Base-by-base conservation (phyloP, 495 filamentous ascomycete genomes). In the Bathelium albidoporum region DNA sequence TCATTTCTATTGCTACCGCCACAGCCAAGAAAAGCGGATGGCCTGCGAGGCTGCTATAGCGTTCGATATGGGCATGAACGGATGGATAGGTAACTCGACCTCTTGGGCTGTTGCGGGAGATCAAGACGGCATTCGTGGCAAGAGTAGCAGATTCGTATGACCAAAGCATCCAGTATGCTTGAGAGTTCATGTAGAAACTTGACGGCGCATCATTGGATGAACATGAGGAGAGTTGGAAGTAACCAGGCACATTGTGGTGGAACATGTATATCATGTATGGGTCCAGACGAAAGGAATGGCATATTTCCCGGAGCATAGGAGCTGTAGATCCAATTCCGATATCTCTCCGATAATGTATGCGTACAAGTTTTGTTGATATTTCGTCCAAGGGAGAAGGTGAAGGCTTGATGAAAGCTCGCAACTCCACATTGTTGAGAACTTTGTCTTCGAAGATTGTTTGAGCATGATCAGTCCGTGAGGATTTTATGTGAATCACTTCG, bases 211-310 rank as follows among this genome's bases (percentile, higher is more conserved):
- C 49, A 55, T 29, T 29, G 49, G 49, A 55, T 28, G 49, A 55
- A 28, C 22, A 55, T 26, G 49, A 28, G 5, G 49, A 55, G 24
- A 29, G 49, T 55, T 26, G 24, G 24, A 29, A 55, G 49, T 26
- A 55, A 20, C 49, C 49, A 11, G 49, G 49, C 20, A 55, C 24
- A 29, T 55, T 55, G 20, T 24, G 49, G 49, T 55, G 24, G 24
- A 55, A 55, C 49, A 55, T 55, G 49, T 55, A 55, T 55, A 55
- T 10, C 49, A 55, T 26, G 24, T 55, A 55, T 55, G 49, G 49
- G 29, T 55, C 49, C 24, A 55, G 49, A 29, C 24, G 20, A 55
- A 55, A 55, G 49, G 49, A 55, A 28, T 55, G 49, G 22, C 49
- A 55, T 28, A 55, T 55, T 16, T 55, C 22, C 49, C 24, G 20